Percentiles rank a stretch among this genome's conserved stretches.
Conservation (phyloP, 441 rosid species). For the Gossypium schwendimanii region DNA sequence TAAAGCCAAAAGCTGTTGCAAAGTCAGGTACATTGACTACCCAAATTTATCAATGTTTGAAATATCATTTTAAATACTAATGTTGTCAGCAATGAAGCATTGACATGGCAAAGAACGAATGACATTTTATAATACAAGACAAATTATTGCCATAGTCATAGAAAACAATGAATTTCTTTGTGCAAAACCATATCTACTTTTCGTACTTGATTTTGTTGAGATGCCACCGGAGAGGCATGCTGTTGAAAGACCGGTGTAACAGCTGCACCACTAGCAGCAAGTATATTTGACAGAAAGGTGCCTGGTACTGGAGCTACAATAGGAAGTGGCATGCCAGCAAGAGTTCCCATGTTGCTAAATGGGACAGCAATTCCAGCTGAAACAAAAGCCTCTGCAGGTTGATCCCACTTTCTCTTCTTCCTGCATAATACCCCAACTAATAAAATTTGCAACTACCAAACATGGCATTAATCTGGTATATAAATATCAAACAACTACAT, state of each 20-base stretch:
- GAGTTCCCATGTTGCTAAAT: conserved; percentile 33
- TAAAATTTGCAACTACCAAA: not conserved
- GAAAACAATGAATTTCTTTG: not conserved
- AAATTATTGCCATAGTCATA: not conserved
- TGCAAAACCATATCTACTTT: not conserved
- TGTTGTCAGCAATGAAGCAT: not conserved
- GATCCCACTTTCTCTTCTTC: conserved; percentile 93
- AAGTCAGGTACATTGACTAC: not conserved
- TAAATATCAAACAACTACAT: not conserved
- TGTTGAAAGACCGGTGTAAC: conserved; percentile 31
- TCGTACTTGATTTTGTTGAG: conserved; percentile 49
- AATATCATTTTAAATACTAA: not conserved
- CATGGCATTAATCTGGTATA: not conserved
- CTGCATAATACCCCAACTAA: conserved; percentile 27
- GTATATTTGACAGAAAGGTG: conserved; percentile 28
- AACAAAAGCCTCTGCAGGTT: conserved; percentile 67
- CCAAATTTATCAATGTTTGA: not conserved
- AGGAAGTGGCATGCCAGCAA: conserved; percentile 29
- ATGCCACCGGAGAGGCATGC: conserved; percentile 13
- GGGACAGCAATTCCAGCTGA: conserved; percentile 42
- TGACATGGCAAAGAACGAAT: not conserved
- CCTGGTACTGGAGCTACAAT: conserved; percentile 29
- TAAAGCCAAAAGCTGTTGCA: not conserved
- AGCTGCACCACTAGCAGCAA: conserved; percentile 20
- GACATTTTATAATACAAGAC: not conserved